A percentile compares a stretch with the other conserved stretches of the same genome.
Conservation (phyloP, 202 grass and related monocot species). For the Setaria italica region DNA sequence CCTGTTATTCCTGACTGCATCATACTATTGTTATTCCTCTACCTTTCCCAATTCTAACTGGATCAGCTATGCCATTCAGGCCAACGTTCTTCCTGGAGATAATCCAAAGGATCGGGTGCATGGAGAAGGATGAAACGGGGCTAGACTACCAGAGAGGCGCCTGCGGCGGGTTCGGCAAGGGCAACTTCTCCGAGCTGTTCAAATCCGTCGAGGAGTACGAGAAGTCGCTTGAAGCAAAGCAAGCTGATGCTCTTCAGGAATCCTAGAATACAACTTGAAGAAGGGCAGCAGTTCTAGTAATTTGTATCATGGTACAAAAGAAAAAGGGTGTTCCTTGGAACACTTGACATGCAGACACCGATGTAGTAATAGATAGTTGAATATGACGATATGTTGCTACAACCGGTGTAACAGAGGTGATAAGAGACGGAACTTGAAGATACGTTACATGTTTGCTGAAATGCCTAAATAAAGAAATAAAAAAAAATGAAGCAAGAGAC, state of each 20-base stretch:
- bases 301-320: slow-evolving; percentile 45
- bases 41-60: slow-evolving; percentile 29
- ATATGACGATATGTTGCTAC: too few relatives aligned
- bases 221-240: slow-evolving; percentile 89
- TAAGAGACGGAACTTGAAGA: too few relatives aligned
- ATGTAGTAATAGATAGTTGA: slow-evolving; percentile 30
- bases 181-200: slow-evolving; percentile 94
- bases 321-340: not conserved
- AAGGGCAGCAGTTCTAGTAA: not conserved
- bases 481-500: too few relatives aligned
- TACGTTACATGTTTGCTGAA: too few relatives aligned
- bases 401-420: too few relatives aligned
- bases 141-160: slow-evolving; percentile 89
- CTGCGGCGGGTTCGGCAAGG: slow-evolving; percentile 91
- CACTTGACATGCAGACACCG: not conserved
- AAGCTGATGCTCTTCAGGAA: slow-evolving; percentile 43
- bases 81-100: slow-evolving; percentile 97
- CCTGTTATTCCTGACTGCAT: slow-evolving; percentile 25
- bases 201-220: slow-evolving; percentile 97
- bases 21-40: not conserved
- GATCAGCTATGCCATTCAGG: slow-evolving; percentile 48
- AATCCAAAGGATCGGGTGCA: slow-evolving; percentile 94
- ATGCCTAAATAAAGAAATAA: too few relatives aligned
- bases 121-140: slow-evolving; percentile 77
- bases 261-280: slow-evolving; percentile 41